Evolutionary conservation across 352 stramenopile genomes (phyloP).

Genomic region (Pythium utonaiense): DNA sequence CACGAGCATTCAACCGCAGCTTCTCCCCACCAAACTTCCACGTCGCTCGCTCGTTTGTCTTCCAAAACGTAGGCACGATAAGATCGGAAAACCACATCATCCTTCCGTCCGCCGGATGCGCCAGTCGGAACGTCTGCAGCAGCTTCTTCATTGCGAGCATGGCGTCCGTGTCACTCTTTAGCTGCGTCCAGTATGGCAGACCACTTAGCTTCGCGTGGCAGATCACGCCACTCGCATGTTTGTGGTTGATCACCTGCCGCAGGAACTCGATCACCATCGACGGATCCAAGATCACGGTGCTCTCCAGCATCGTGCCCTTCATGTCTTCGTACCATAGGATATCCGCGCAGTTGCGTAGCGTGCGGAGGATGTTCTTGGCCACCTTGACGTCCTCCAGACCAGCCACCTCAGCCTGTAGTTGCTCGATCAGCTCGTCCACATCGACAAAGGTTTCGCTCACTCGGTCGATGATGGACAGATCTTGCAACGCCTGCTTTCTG

Average conservation of each 20-base stretch:
- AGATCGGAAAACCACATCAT: constrained; percentile 15
- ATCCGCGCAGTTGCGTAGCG: constrained; percentile 14
- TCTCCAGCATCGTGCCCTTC: neutral
- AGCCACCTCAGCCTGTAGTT: too few relatives aligned
- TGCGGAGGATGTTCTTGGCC: neutral
- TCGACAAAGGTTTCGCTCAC: neutral
- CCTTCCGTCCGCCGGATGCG: neutral
- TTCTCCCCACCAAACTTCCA: neutral
- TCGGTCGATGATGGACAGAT: neutral
- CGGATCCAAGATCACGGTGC: constrained; percentile 7
- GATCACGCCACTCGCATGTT: neutral
- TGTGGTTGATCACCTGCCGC: constrained; percentile 9
- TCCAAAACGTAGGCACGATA: constrained; percentile 2
- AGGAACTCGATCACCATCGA: constrained; percentile 14
- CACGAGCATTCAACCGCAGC: neutral
- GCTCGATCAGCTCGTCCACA: neutral
- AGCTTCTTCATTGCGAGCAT: constrained; percentile 21
- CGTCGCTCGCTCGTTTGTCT: neutral
- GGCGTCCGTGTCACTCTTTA: neutral
- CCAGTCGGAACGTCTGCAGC: constrained; percentile 15
- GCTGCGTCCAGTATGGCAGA: neutral
- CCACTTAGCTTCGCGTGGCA: neutral
- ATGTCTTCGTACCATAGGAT: constrained; percentile 5
- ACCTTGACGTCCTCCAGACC: neutral
- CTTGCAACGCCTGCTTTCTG: too few relatives aligned